These are phyloP conservation scores for Rhazya stricta DNA, from an alignment of 257 asterid species.

Conservation along the genomic window DNA sequence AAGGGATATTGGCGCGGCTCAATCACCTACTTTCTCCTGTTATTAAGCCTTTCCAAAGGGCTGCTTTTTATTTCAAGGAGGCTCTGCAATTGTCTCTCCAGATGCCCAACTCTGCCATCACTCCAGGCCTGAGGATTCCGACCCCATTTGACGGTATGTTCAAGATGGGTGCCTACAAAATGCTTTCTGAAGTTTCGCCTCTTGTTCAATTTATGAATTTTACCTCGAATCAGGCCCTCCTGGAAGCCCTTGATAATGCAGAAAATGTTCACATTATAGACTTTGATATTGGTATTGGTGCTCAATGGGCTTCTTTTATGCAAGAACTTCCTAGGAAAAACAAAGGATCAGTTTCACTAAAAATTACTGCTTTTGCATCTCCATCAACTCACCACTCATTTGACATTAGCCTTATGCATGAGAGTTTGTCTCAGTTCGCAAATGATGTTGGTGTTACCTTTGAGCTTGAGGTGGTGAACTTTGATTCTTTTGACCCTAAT, in stretches of 20 bases:
- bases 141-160: slow-evolving; percentile 41
- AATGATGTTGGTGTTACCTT: slow-evolving; percentile 38
- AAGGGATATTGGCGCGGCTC: slow-evolving; percentile 64
- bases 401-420: slow-evolving; percentile 52
- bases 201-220: slow-evolving; percentile 43
- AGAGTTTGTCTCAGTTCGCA: slow-evolving; percentile 38
- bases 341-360: slow-evolving; percentile 29
- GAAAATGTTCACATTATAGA: slow-evolving; percentile 43
- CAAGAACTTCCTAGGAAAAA: slow-evolving; percentile 40
- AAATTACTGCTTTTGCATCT: slow-evolving; percentile 52
- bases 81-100: slow-evolving; percentile 35
- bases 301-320: slow-evolving; percentile 65
- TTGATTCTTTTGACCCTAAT: slow-evolving; percentile 50
- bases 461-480: slow-evolving; percentile 52
- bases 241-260: slow-evolving; percentile 39
- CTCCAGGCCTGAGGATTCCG: slow-evolving; percentile 24
- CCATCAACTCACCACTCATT: slow-evolving; percentile 41
- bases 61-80: slow-evolving; percentile 45
- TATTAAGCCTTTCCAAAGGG: slow-evolving; percentile 40
- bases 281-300: slow-evolving; percentile 56
- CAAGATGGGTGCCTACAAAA: slow-evolving; percentile 51
- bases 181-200: slow-evolving; percentile 44
- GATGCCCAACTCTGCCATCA: slow-evolving; percentile 19
- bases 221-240: slow-evolving; percentile 46
- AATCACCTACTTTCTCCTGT: slow-evolving; percentile 42